phyloP scores from a whole-genome alignment of 805 yeast species.

The Jamesozyma hellenica region DNA sequence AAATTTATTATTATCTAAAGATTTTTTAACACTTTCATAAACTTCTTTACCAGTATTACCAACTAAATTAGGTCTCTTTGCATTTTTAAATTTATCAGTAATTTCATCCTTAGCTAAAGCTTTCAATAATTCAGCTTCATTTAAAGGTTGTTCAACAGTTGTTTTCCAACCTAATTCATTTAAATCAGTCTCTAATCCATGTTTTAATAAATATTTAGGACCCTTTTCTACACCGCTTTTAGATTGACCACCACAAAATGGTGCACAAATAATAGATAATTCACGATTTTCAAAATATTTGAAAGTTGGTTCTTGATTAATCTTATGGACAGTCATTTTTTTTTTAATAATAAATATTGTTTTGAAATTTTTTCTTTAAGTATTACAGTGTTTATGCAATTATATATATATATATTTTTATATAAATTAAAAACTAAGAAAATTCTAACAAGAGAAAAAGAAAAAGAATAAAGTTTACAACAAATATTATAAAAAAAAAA shows the following conservation, averaged over 20 bases:
- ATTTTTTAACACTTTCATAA: constrained; percentile 46
- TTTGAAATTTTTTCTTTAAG: too few relatives aligned
- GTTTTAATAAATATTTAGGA: constrained; percentile 67
- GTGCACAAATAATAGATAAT: constrained; percentile 73
- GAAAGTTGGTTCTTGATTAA: constrained; percentile 29
- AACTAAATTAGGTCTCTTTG: constrained; percentile 71
- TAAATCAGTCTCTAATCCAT: constrained; percentile 59
- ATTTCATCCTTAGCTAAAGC: constrained; percentile 33
- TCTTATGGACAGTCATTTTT: not conserved
- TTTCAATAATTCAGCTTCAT: constrained; percentile 36
- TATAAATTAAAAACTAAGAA: too few relatives aligned
- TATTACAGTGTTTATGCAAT: too few relatives aligned
- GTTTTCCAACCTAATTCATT: constrained; percentile 65
- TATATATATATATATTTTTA: too few relatives aligned
- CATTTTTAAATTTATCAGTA: constrained; percentile 42
- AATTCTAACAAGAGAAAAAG: too few relatives aligned
- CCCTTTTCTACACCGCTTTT: constrained; percentile 91
- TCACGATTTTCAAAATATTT: constrained; percentile 38
- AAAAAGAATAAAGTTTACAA: too few relatives aligned
- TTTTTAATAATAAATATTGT: too few relatives aligned
- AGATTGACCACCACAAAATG: constrained; percentile 94
- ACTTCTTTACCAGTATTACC: constrained; percentile 59
- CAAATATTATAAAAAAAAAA: too few relatives aligned
- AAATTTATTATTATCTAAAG: constrained; percentile 41
- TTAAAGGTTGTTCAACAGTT: constrained; percentile 43